Evolutionary conservation across 208 protist species (phyloP), one percentile per base, ranked within the genome.

Genomic region (Crithidia bombi): DNA sequence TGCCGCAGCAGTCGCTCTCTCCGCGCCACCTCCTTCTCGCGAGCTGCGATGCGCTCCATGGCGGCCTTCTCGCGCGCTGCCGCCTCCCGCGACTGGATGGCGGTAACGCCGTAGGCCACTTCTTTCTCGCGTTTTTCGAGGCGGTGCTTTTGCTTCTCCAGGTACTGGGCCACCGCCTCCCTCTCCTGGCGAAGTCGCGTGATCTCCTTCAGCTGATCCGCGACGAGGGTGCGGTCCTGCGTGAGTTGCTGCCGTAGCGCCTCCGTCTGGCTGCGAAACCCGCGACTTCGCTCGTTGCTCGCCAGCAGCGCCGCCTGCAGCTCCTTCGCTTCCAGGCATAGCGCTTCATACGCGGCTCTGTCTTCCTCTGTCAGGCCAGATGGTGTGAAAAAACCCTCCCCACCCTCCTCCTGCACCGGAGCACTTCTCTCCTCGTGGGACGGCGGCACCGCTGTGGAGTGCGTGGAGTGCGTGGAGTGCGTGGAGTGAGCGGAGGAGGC

Each of bases 111-210:
- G 65, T 95, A 92, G 10, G 39, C 54, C 32, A 95, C 81, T 35
- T 95, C 90, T 50, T 83, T 87, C 63, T 84, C 78, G 25, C 87
- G 81, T 73, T 92, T 93, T 41, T 77, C 62, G 25, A 95, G 58
- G 32, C 64, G 54, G 14, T 46, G 65, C 23, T 51, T 66, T 46
- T 74, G 55, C 19, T 19, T 44, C 19, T 55, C 75, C 9, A 85
- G 73, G 12, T 43, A 44, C 19, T 44, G 64, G 25, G 63, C 28
- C 12, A 92, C 77, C 14, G 14, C 12, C 28, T 86, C 82, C 23
- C 65, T 69, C 35, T 81, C 68, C 25, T 72, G 38, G 4, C 82
- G 77, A 7, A 95, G 71, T 3, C 69, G 75, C 11, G 67, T 23
- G 1, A 87, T 65, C 55, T 86, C 82, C 59, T 81, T 71, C 19